Conservation (phyloP, 1,284 basidiomycete species). For the Austroboletus niveus region DNA sequence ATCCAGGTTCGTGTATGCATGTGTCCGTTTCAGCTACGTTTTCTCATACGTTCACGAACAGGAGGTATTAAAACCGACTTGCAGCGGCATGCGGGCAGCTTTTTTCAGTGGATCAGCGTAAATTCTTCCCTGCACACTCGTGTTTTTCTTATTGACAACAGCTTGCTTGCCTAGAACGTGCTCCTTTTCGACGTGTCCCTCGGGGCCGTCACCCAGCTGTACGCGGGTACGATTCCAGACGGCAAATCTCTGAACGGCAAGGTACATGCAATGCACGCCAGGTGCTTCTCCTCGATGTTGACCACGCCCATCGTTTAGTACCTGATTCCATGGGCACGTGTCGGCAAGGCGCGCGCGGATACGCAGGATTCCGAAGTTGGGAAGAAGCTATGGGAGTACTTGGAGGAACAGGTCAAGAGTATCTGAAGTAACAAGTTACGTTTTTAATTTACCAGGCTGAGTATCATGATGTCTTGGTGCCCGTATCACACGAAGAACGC, state of each 20-base stretch:
- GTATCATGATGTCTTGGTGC: no score
- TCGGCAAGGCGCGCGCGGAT: conserved; percentile 24
- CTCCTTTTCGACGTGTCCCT: conserved; percentile 29
- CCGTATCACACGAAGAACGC: no score
- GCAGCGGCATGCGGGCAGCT: conserved; percentile 18
- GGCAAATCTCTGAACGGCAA: conserved; percentile 44
- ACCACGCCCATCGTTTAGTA: conserved; percentile 30
- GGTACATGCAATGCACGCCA: conserved; percentile 26
- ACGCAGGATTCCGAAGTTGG: conserved; percentile 36
- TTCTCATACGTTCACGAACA: not conserved
- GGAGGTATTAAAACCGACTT: conserved; percentile 27
- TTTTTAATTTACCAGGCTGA: no score
- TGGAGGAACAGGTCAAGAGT: conserved; percentile 41
- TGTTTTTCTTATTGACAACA: not conserved
- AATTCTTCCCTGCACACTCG: not conserved
- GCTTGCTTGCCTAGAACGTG: not conserved
- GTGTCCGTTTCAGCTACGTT: no score
- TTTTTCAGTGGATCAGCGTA: conserved; percentile 1
- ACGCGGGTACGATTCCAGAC: conserved; percentile 46
- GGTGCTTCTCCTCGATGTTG: not conserved
- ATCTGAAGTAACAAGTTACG: conserved; percentile 4
- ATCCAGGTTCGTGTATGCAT: conserved; percentile 26
- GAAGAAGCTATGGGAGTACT: conserved; percentile 38
- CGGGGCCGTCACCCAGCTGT: conserved; percentile 53
- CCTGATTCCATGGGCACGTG: conserved; percentile 45